Conservation (phyloP, 1,139 yeast species). For the Wickerhamiella infanticola region DNA sequence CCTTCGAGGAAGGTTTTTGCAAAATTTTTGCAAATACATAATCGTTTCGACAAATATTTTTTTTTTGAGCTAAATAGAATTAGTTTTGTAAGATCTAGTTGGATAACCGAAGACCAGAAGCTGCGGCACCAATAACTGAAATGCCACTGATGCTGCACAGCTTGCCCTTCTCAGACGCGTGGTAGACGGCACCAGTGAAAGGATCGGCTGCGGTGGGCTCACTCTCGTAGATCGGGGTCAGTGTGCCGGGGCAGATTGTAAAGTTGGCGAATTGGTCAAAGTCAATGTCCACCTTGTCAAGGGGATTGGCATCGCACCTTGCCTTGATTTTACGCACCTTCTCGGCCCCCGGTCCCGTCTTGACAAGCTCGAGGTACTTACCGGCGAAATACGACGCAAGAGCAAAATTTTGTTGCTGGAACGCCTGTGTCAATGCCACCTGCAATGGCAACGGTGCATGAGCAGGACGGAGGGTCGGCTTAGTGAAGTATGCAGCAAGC, state of each 20-base stretch:
- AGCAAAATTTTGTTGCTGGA: slow-evolving; percentile 73
- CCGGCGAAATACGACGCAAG: slow-evolving; percentile 84
- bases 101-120: slow-evolving; percentile 54
- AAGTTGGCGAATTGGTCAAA: slow-evolving; percentile 87
- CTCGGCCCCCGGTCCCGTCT: slow-evolving; percentile 70
- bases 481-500: slow-evolving; percentile 89
- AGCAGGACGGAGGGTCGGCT: slow-evolving; percentile 62
- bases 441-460: slow-evolving; percentile 81
- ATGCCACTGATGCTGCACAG: slow-evolving; percentile 62
- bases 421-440: slow-evolving; percentile 89
- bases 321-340: slow-evolving; percentile 73
- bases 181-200: slow-evolving; percentile 83
- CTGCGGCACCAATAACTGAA: slow-evolving; percentile 81
- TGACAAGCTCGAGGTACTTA: slow-evolving; percentile 53
- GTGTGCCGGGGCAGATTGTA: slow-evolving; percentile 74
- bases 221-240: slow-evolving; percentile 78
- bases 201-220: slow-evolving; percentile 59
- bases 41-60: too few relatives aligned
- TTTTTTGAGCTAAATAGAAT: too few relatives aligned
- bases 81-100: neutral
- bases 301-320: slow-evolving; percentile 62
- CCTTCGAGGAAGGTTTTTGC: too few relatives aligned
- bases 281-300: slow-evolving; percentile 79
- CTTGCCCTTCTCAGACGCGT: slow-evolving; percentile 59
- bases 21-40: too few relatives aligned